Evolutionary conservation across 2,329 filamentous ascomycete genomes (phyloP).

Genomic region (Hymenoscyphus infarciens): DNA sequence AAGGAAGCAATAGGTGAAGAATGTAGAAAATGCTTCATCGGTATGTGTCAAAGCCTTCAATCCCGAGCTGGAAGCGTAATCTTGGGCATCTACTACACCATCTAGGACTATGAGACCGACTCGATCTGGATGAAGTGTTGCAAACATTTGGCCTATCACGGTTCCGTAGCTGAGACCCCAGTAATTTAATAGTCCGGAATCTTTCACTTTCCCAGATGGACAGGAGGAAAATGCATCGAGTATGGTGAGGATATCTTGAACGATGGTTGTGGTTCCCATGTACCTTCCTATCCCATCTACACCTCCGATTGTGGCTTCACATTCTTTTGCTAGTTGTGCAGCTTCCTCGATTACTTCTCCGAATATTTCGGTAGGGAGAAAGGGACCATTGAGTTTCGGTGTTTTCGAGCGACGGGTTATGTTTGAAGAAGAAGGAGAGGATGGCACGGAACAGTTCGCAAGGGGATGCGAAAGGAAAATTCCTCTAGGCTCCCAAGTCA

Average conservation of each 20-base stretch:
- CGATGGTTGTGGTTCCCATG: neutral
- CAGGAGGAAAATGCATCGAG: slow-evolving; percentile 27
- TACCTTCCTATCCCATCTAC: neutral
- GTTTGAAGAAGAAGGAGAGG: neutral
- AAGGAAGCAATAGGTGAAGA: neutral
- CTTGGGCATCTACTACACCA: slow-evolving; percentile 22
- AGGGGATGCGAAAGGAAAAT: neutral
- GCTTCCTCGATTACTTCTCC: neutral
- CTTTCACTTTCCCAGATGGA: neutral
- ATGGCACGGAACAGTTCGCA: neutral
- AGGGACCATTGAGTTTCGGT: neutral
- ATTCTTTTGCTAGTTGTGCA: neutral
- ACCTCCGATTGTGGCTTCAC: neutral
- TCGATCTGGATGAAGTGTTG: slow-evolving; percentile 40
- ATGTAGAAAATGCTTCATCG: neutral
- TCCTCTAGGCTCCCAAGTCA: neutral
- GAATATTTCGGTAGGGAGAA: neutral
- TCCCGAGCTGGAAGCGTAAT: neutral
- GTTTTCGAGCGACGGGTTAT: neutral
- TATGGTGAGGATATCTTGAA: slow-evolving; percentile 18
- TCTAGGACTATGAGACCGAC: slow-evolving; percentile 40
- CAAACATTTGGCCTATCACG: slow-evolving; percentile 42
- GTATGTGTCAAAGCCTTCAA: neutral
- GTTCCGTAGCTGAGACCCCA: slow-evolving; percentile 49
- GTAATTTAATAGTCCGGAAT: slow-evolving; percentile 40